phyloP scores from a whole-genome alignment of 2,329 filamentous ascomycete genomes.

The Neofusicoccum kwambonambiense region DNA sequence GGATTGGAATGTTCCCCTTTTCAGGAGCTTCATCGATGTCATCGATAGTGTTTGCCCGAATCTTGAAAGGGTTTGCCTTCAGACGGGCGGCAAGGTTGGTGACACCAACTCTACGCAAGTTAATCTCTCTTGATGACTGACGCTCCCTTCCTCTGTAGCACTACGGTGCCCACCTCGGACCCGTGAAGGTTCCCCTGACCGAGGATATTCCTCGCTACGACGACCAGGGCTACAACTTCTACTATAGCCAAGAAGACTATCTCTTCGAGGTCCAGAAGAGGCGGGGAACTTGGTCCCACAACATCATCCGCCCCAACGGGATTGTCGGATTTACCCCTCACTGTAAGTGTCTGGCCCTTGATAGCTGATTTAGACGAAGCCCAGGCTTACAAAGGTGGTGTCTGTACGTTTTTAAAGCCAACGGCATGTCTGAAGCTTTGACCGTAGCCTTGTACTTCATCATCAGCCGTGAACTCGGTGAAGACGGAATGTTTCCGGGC shows the following conservation, averaged over 20 bases:
- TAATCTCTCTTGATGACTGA: background rate
- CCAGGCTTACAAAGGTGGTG: background rate
- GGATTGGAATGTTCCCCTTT: background rate
- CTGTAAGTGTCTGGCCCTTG: background rate
- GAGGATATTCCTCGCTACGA: constrained; percentile 7
- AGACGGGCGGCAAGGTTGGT: constrained; percentile 2
- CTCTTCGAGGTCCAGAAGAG: constrained; percentile 3
- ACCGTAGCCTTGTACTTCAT: constrained; percentile 44
- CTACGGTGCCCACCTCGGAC: constrained; percentile 8
- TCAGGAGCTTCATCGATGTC: constrained; percentile 15
- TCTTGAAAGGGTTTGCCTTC: background rate
- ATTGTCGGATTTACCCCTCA: constrained; percentile 14
- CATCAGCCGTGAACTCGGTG: constrained; percentile 35
- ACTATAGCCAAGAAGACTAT: constrained; percentile 1
- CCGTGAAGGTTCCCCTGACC: background rate
- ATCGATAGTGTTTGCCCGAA: constrained; percentile 5
- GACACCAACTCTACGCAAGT: background rate
- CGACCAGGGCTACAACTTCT: background rate
- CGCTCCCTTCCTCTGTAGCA: background rate
- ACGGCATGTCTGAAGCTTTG: constrained; percentile 43
- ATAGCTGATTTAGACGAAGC: too few relatives aligned
- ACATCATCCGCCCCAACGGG: constrained; percentile 12
- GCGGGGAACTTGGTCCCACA: background rate
- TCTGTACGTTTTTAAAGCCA: constrained; percentile 19
- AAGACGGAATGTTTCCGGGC: constrained; percentile 37